Conservation (phyloP, 2,329 filamentous ascomycete genomes). For the Davidsoniella neocaledoniae region DNA sequence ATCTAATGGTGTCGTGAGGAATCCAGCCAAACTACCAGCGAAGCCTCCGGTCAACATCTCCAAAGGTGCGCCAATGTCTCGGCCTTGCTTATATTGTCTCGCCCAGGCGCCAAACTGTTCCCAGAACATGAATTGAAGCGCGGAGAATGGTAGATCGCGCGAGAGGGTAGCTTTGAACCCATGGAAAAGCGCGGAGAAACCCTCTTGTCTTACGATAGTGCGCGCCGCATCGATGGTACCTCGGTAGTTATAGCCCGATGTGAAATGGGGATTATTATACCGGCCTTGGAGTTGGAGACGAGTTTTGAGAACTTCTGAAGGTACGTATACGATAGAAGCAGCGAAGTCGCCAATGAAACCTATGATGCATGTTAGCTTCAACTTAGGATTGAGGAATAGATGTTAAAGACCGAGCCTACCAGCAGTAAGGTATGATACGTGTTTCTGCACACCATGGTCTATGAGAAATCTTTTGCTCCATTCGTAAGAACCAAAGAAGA, state of each 20-base stretch:
- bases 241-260: constrained; percentile 90
- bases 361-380: constrained; percentile 20
- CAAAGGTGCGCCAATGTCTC: constrained; percentile 69
- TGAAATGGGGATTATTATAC: constrained; percentile 86
- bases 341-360: constrained; percentile 88
- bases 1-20: constrained; percentile 88
- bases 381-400: constrained; percentile 11
- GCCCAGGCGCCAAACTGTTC: constrained; percentile 82
- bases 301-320: constrained; percentile 96
- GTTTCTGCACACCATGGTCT: constrained; percentile 65
- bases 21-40: constrained; percentile 82
- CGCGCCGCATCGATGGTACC: constrained; percentile 67
- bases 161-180: constrained; percentile 95
- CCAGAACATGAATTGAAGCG: constrained; percentile 94
- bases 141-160: constrained; percentile 88
- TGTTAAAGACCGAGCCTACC: constrained; percentile 33
- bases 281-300: constrained; percentile 85
- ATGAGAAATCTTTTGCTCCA: constrained; percentile 83
- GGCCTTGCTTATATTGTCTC: constrained; percentile 57
- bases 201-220: constrained; percentile 72
- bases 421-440: constrained; percentile 70
- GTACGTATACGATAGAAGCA: constrained; percentile 85
- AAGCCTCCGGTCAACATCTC: constrained; percentile 81
- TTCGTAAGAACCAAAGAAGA: constrained; percentile 95
- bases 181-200: constrained; percentile 72